Percentiles rank a stretch among this genome's conserved stretches.
Conservation (phyloP, 2,329 filamentous ascomycete genomes). For the Penicillium oxalicum region DNA sequence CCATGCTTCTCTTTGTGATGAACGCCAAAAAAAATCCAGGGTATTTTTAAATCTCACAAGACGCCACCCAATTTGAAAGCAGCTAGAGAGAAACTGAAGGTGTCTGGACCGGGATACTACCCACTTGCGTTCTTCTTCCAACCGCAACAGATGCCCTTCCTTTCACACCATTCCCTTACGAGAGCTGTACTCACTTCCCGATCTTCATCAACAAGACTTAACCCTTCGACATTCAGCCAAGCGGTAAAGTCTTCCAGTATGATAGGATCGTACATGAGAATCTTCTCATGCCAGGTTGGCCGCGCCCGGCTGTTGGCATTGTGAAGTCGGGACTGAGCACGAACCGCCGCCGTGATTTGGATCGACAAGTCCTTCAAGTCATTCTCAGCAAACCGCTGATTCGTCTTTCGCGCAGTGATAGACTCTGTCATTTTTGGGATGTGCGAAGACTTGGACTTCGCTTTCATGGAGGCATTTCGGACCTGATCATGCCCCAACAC, state of each 20-base stretch:
- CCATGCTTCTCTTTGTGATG: too few relatives aligned
- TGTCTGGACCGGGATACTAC: background rate
- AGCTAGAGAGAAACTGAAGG: too few relatives aligned
- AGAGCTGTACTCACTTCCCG: constrained; percentile 57
- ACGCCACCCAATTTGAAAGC: too few relatives aligned
- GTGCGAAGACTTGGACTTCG: constrained; percentile 9
- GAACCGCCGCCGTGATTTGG: constrained; percentile 46
- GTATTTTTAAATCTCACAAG: too few relatives aligned
- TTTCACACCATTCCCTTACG: constrained; percentile 87
- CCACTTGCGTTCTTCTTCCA: constrained; percentile 46
- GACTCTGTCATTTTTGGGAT: constrained; percentile 1
- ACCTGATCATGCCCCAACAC: constrained; percentile 6
- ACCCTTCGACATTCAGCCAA: constrained; percentile 72
- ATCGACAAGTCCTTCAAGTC: constrained; percentile 38
- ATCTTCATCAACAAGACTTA: constrained; percentile 59
- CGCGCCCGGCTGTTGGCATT: constrained; percentile 33
- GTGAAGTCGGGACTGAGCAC: constrained; percentile 30
- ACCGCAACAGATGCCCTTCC: constrained; percentile 76
- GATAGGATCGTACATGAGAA: constrained; percentile 87
- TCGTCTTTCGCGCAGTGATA: background rate
- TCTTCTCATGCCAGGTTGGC: constrained; percentile 82
- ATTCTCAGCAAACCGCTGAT: constrained; percentile 1
- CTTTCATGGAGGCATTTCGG: constrained; percentile 11
- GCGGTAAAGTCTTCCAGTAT: constrained; percentile 75
- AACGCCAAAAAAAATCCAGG: too few relatives aligned